Evolutionary conservation across 2,329 filamentous ascomycete genomes (phyloP).

Genomic region (Xylaria sp.): DNA sequence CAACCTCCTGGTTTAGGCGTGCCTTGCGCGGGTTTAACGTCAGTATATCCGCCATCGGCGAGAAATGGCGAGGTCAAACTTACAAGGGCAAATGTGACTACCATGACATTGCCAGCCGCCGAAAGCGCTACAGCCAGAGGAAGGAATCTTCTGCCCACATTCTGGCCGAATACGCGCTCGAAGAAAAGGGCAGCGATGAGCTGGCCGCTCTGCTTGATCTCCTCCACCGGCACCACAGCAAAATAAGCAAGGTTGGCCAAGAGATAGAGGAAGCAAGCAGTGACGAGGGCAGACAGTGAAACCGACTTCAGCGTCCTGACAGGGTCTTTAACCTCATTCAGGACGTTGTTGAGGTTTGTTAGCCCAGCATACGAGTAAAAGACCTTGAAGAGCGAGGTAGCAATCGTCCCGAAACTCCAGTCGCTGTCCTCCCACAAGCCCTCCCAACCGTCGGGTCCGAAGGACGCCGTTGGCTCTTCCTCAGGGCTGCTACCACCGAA

Average conservation of each 20-base stretch:
- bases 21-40: slow-evolving; percentile 55
- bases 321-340: slow-evolving; percentile 77
- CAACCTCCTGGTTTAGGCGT: slow-evolving; percentile 77
- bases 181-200: slow-evolving; percentile 77
- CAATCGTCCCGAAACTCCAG: slow-evolving; percentile 76
- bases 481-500: slow-evolving; percentile 51
- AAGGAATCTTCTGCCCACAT: slow-evolving; percentile 67
- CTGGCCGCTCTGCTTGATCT: slow-evolving; percentile 74
- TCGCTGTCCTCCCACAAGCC: slow-evolving; percentile 72
- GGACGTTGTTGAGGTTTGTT: slow-evolving; percentile 75
- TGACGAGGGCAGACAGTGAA: slow-evolving; percentile 68
- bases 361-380: slow-evolving; percentile 76
- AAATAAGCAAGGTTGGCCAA: slow-evolving; percentile 73
- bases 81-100: slow-evolving; percentile 75
- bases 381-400: slow-evolving; percentile 74
- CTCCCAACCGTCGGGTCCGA: slow-evolving; percentile 56
- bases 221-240: slow-evolving; percentile 72
- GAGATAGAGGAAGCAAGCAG: slow-evolving; percentile 72
- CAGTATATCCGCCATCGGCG: neutral
- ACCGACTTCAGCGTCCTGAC: slow-evolving; percentile 73
- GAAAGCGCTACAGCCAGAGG: slow-evolving; percentile 74
- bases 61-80: slow-evolving; percentile 40
- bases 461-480: slow-evolving; percentile 24
- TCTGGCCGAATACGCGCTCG: slow-evolving; percentile 69
- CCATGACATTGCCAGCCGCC: slow-evolving; percentile 77